Base-by-base conservation (phyloP, 2,329 filamentous ascomycete genomes). In the Ophiostoma australiae region DNA sequence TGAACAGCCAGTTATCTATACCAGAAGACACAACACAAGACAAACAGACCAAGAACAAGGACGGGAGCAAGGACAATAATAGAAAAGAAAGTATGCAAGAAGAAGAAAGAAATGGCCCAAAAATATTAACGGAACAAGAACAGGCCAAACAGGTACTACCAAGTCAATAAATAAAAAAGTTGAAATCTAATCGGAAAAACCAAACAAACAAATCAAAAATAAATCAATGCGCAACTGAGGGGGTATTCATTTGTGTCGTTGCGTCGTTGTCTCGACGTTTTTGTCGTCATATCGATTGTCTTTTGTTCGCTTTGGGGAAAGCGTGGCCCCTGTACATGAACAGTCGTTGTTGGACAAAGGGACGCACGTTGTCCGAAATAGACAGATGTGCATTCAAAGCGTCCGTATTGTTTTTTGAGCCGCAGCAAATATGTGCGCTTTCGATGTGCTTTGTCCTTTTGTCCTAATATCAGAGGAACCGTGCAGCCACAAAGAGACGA, bases 191-290 rank as follows among this genome's bases (percentile, higher is more conserved):
- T 13, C n/a, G 3, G n/a, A 58, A 11, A 23, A 52, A 1, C 20
- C 10, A 35, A 63, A 63, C 11, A 13, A 65, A 63, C 35, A 10
- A 65, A 39, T 39, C 61, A n/a, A 65, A 65, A 65, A n/a, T n/a
- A 65, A 39, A 39, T 65, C 15, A 31, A 58, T 27, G n/a, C n/a
- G 27, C 27, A 11, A 7, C 17, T n/a, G 61, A 35, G 8, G 20
- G 63, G 63, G 63, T 66, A 66, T 66, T 23, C 63, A 39, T 35
- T 65, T n/a, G 27, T 27, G 58, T 63, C 31, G 58, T 58, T 58
- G 52, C 23, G 15, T 63, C 15, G 31, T 63, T 65, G 61, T 17
- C 4, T 65, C 33, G 63, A 66, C 63, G 63, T 15, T 66, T 66
- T 23, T 66, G 35, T 66, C 63, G 35, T 65, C n/a, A 15, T 39